These are phyloP conservation scores for Flammula alnicola DNA, from an alignment of 1,284 basidiomycete species.

Conservation along the genomic window DNA sequence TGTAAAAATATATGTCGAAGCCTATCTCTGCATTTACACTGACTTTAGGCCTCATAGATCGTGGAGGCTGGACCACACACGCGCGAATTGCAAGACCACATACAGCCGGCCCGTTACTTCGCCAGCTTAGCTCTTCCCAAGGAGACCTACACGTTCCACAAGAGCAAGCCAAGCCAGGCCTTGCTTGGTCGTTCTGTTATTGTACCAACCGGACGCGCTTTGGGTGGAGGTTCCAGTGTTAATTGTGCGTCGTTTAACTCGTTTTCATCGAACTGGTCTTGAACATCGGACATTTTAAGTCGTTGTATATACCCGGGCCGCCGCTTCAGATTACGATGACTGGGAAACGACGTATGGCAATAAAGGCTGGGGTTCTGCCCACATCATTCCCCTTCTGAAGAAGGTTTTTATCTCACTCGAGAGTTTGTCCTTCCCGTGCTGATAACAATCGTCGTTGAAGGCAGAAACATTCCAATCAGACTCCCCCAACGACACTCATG, in stretches of 20 bases:
- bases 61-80: constrained; percentile 53
- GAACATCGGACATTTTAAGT: constrained; percentile 35
- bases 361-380: constrained; percentile 55
- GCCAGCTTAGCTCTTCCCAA: constrained; percentile 42
- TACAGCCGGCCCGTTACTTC: constrained; percentile 54
- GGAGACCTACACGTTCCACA: constrained; percentile 47
- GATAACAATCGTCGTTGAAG: constrained; percentile 31
- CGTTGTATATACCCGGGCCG: constrained; percentile 56
- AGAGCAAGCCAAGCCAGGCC: constrained; percentile 43
- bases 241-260: constrained; percentile 48
- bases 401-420: constrained; percentile 40
- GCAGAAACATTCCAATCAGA: constrained; percentile 52
- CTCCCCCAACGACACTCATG: constrained; percentile 45
- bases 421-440: neutral
- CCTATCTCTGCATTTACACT: too few relatives aligned
- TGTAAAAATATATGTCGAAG: constrained; percentile 28
- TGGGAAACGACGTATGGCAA: constrained; percentile 54
- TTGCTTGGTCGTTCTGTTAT: constrained; percentile 49
- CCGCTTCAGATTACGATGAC: constrained; percentile 60
- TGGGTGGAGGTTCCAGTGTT: constrained; percentile 64
- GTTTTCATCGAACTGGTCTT: neutral
- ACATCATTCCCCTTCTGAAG: constrained; percentile 53
- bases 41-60: constrained; percentile 23
- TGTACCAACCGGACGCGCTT: constrained; percentile 47
- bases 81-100: constrained; percentile 44